Base-by-base conservation (phyloP, 2,329 filamentous ascomycete species). In the Seiridium cupressi region DNA sequence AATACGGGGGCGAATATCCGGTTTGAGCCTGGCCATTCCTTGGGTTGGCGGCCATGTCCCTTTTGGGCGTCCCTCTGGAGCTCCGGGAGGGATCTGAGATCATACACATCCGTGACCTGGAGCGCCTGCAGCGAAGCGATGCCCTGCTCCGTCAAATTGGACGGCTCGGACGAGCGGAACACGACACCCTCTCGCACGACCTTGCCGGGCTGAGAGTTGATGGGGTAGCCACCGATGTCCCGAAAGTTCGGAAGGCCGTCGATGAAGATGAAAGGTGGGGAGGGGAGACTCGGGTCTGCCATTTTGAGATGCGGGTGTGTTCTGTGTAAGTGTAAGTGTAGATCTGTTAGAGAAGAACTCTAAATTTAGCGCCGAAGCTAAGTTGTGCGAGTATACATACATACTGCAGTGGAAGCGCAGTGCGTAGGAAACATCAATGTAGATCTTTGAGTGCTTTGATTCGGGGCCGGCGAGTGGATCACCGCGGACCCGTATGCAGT, bases 121-220 rank as follows among this genome's bases (percentile, higher is more conserved):
- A 91, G 76, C 4, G 72, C 65, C 36, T 77, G 78, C 61, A 91
- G 77, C 48, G 76, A 78, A 6, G 73, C 68, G 5, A 84, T 73
- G 13, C 87, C 87, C 32, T 79, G 74, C 34, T 79, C 71, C 1
- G 84, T 85, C 44, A 89, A 76, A 60, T 76, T 76, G 18, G 83
- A 84, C 13, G 89, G 85, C 65, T 92, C 89, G 2, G 88, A 90
- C 54, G 86, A 87, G 60, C 91, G 87, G 74, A 85, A 93, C 60
- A 90, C 75, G 8, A 87, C 68, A 38, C 80, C 79, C 31, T 76
- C 76, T 34, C 82, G 81, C 62, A 90, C 70, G 57, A 72, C 75
- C 69, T 72, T 76, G 56, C 59, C 67, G 8, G 71, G 67, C 10
- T 67, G 60, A 3, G 63, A 66, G 34, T 72, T 60, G 51, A 84